Evolutionary conservation across 805 yeast species (phyloP), one percentile per base, ranked within the genome.

Genomic region (Spathaspora arborariae): DNA sequence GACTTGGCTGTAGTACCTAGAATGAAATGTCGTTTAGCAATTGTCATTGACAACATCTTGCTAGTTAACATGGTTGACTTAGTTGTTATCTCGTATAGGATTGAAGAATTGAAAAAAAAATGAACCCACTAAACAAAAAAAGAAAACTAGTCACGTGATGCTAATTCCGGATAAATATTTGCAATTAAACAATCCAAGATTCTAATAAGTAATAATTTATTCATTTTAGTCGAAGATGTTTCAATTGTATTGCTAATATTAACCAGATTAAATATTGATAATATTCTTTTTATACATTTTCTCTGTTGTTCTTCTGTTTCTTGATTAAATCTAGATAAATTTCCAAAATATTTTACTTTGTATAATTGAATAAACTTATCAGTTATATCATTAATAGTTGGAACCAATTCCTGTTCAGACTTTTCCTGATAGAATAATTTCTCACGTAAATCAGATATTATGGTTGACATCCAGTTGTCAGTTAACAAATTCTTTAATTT

Each of bases 81-180:
- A 30, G 16, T 30, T 2, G n/a, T 8, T 15, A 30, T 30, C 5
- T 30, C 16, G 16, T 30, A 13, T 30, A 4, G 27, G 3, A 4
- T 24, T 9, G 10, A 30, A 7, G 5, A 24, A 11, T 5, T 27
- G 5, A 30, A 13, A 30, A 30, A 30, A 30, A 30, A 30, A 30
- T 30, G 18, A 30, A 30, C 35, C 8, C 16, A 30, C n/a, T 15
- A 13, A 15, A 7, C 26, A 9, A 9, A 9, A 22, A 7, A 6
- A 22, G 26, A 22, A 22, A 22, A 6, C 9, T 22, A 13, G 3
- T 30, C 35, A 30, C 35, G 35, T 30, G 26, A 22, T 22, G 18
- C 15, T 15, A 39, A 39, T 16, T 62, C 65, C 1, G 68, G 67
- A 44, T 60, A 65, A 30, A 62, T 24, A 24, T 47, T 42, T 24